Conservation (phyloP, 1,284 basidiomycete species). For the Malassezia sp. region DNA sequence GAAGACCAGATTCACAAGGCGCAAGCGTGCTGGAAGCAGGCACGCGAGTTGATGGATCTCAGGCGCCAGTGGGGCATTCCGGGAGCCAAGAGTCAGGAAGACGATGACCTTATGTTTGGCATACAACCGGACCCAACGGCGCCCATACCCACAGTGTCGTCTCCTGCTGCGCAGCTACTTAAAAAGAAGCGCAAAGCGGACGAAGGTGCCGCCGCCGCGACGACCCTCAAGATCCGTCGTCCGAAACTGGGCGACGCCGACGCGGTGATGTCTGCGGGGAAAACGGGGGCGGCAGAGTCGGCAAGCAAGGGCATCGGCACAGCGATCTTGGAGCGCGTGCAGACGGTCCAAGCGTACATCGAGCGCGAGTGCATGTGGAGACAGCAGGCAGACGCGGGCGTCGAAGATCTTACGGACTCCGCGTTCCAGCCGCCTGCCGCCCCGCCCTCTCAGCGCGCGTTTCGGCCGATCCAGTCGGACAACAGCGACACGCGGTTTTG, state of each 20-base stretch:
- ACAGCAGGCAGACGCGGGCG: constrained; percentile 34
- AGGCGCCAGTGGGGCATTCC: constrained; percentile 38
- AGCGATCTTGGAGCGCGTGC: constrained; percentile 38
- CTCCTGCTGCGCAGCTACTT: constrained; percentile 16
- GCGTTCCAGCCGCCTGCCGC: constrained; percentile 37
- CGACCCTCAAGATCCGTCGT: constrained; percentile 26
- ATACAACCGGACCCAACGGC: constrained; percentile 25
- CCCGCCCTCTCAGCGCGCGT: constrained; percentile 29
- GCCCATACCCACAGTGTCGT: not conserved
- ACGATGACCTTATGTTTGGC: constrained; percentile 38
- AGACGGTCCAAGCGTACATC: constrained; percentile 40
- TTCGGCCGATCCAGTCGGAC: constrained; percentile 40
- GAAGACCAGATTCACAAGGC: constrained; percentile 26
- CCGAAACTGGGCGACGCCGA: constrained; percentile 23
- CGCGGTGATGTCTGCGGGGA: constrained; percentile 14
- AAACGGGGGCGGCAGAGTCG: constrained; percentile 16
- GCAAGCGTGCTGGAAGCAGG: constrained; percentile 30
- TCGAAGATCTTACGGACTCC: constrained; percentile 41
- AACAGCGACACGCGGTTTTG: constrained; percentile 16
- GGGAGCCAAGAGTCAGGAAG: constrained; percentile 30
- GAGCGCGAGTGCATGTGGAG: constrained; percentile 37
- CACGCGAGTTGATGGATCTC: constrained; percentile 32
- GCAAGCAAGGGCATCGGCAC: constrained; percentile 57
- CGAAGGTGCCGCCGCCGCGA: constrained; percentile 18
- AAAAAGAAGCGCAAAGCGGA: constrained; percentile 42